Evolutionary conservation across 805 yeast genomes (phyloP), one percentile per base, ranked within the genome.

Genomic region (Wickerhamomyces subpelliculosus): DNA sequence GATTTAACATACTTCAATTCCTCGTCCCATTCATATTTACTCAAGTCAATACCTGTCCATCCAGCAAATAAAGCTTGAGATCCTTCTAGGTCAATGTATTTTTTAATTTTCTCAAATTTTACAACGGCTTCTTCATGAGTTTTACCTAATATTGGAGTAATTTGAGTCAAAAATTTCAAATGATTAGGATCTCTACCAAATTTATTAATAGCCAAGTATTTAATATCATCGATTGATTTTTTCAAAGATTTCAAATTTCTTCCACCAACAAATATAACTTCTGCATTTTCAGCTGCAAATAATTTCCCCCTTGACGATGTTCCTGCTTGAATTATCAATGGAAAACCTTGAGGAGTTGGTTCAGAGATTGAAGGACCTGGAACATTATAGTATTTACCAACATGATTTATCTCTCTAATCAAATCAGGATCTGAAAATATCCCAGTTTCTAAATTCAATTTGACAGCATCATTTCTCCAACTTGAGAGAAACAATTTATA

Each of bases 311-410:
- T 53, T 12, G 49, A 44, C 12, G 69, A 64, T 29, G 65, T 53
- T 5, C 70, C 70, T 1, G 70, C 70, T 42, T 64, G 70, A 24
- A 64, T 50, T 30, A 64, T 43, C n/a, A 64, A 58, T 2, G 70
- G 70, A 6, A 66, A 45, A 42, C 70, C 51, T 42, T 64, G 70
- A 5, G 63, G 65, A 4, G 67, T 49, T 3, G 70, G 70, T 24
- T 59, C 58, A 26, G 57, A 55, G 21, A 65, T 60, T 36, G 43
- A 51, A 8, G 66, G 66, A n/a, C 65, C 68, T 3, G 64, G 64
- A 26, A 65, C 67, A 3, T 51, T 58, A 43, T 49, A 65, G 41
- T 53, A 60, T 35, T 60, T 55, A 7, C 70, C 70, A 30, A 54
- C 52, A 41, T 51, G 61, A 38, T 64, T 50, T 31, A 65, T 65